Percentiles rank a stretch among this genome's conserved stretches.
phyloP scores from a whole-genome alignment of 257 asterid genomes.

The Solanum peruvianum region DNA sequence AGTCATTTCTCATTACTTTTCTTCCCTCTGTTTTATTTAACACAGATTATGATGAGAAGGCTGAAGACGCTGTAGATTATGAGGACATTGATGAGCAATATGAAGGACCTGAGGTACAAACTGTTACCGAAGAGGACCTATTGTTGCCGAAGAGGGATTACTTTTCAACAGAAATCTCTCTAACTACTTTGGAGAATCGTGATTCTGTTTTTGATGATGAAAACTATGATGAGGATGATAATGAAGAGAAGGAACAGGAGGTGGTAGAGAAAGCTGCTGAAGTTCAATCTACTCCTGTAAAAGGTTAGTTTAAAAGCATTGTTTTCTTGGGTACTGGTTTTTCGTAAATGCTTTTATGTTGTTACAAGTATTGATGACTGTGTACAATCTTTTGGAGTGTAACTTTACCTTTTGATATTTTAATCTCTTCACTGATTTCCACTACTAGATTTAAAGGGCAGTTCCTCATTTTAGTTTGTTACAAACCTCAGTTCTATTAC shows the following conservation, averaged over 20 bases:
- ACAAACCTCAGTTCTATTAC: neutral
- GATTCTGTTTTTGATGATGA: constrained; percentile 83
- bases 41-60: constrained; percentile 83
- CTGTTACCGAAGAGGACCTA: constrained; percentile 84
- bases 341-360: neutral
- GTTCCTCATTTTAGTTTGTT: neutral
- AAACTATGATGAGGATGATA: constrained; percentile 81
- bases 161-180: constrained; percentile 46
- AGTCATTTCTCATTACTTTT: constrained; percentile 10
- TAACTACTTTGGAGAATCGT: constrained; percentile 36
- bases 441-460: neutral
- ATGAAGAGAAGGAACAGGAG: constrained; percentile 35
- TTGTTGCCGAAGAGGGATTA: constrained; percentile 63
- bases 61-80: constrained; percentile 95
- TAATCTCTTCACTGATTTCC: neutral
- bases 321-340: neutral
- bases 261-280: constrained; percentile 28
- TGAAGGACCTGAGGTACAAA: constrained; percentile 95
- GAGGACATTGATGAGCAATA: constrained; percentile 96
- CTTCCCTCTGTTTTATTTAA: neutral
- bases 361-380: neutral
- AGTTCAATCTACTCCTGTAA: constrained; percentile 22
- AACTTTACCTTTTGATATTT: neutral
- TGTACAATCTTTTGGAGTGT: neutral
- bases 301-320: constrained; percentile 32